These are phyloP conservation scores for Hyaloscypha finlandica DNA, from an alignment of 495 filamentous ascomycete species.

Conservation along the genomic window DNA sequence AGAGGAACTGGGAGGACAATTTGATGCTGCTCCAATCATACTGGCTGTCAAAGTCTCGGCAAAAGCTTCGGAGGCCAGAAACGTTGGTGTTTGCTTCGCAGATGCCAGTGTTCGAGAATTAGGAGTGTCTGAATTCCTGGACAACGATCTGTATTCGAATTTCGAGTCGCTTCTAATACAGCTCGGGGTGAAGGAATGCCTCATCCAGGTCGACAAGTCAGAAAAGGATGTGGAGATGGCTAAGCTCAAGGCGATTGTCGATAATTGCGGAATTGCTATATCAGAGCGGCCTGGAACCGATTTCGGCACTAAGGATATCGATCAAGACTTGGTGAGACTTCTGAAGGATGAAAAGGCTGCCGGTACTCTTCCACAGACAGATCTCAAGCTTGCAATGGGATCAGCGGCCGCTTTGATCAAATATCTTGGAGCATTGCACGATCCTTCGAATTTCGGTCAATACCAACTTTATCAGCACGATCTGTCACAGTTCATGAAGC, in stretches of 20 bases:
- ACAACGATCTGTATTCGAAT: constrained; percentile 98
- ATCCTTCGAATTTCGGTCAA: constrained; percentile 92
- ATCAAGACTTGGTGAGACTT: constrained; percentile 87
- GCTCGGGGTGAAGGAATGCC: constrained; percentile 90
- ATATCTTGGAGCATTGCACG: constrained; percentile 88
- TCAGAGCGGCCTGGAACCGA: constrained; percentile 75
- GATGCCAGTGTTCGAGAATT: constrained; percentile 96
- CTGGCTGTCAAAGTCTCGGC: constrained; percentile 90
- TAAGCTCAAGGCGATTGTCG: constrained; percentile 85
- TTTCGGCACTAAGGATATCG: constrained; percentile 90
- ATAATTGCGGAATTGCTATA: constrained; percentile 87
- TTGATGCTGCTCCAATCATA: constrained; percentile 90
- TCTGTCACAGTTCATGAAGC: constrained; percentile 96
- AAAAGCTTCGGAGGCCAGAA: constrained; percentile 80
- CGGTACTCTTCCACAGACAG: constrained; percentile 81
- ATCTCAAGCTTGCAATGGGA: constrained; percentile 96
- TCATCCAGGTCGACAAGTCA: constrained; percentile 71
- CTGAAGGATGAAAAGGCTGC: constrained; percentile 82
- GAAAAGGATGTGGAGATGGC: constrained; percentile 79
- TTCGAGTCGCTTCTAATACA: constrained; percentile 97
- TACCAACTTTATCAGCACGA: constrained; percentile 98
- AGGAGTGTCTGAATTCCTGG: constrained; percentile 94
- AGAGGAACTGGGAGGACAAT: constrained; percentile 86
- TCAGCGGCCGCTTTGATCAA: constrained; percentile 92
- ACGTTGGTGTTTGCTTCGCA: constrained; percentile 94